Percentiles rank a stretch among this genome's conserved stretches.
phyloP scores from a whole-genome alignment of 495 filamentous ascomycete species.

The Jackrogersella multiformis region DNA sequence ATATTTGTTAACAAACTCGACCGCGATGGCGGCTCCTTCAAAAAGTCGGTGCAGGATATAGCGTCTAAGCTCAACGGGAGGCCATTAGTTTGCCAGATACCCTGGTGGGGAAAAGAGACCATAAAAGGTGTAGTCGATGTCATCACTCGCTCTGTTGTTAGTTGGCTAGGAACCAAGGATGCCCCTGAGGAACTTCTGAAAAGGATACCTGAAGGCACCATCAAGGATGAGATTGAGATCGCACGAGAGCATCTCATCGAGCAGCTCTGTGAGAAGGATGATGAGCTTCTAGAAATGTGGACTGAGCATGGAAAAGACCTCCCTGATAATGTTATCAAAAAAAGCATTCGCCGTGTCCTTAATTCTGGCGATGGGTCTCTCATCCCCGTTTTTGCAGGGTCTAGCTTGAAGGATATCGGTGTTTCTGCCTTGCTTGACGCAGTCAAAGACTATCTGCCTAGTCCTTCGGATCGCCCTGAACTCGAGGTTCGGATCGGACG shows the following conservation, averaged over 20 bases:
- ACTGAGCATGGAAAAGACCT: slow-evolving; percentile 81
- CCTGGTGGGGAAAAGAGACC: slow-evolving; percentile 84
- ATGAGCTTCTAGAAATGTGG: slow-evolving; percentile 83
- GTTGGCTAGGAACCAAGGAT: slow-evolving; percentile 49
- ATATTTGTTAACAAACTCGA: slow-evolving; percentile 97
- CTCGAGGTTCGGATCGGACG: slow-evolving; percentile 76
- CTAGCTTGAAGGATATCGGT: slow-evolving; percentile 92
- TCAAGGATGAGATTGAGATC: slow-evolving; percentile 75
- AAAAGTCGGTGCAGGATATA: slow-evolving; percentile 84
- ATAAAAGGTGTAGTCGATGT: slow-evolving; percentile 87
- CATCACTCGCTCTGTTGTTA: slow-evolving; percentile 58
- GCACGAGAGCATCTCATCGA: slow-evolving; percentile 85
- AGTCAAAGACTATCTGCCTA: slow-evolving; percentile 85
- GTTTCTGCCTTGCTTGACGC: slow-evolving; percentile 93
- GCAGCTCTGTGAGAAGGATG: slow-evolving; percentile 85
- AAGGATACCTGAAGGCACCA: slow-evolving; percentile 18
- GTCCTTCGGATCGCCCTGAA: slow-evolving; percentile 79
- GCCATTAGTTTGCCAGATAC: slow-evolving; percentile 94
- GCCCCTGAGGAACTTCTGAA: slow-evolving; percentile 30
- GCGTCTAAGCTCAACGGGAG: slow-evolving; percentile 79
- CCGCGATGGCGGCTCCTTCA: slow-evolving; percentile 91
- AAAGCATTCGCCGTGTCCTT: slow-evolving; percentile 77
- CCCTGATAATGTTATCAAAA: slow-evolving; percentile 68
- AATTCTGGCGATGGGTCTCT: slow-evolving; percentile 68
- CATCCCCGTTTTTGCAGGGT: slow-evolving; percentile 89